phyloP scores from a whole-genome alignment of 345 rosid genomes.

The Cardamine occulta region DNA sequence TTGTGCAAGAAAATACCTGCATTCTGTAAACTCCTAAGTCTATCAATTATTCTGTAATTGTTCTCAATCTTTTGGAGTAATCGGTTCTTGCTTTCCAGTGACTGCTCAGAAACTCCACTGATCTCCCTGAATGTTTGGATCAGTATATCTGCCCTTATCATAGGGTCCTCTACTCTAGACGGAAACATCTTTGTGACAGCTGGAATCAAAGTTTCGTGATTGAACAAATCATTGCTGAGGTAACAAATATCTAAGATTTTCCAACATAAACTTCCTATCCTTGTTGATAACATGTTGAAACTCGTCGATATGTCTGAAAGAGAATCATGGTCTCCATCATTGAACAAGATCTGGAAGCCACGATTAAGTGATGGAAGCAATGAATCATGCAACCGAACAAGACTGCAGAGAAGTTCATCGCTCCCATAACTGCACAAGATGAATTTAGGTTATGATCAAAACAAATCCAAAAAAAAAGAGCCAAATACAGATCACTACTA shows the following conservation, averaged over 20 bases:
- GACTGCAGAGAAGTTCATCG: constrained; percentile 70
- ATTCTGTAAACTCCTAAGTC: constrained; percentile 66
- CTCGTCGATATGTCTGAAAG: constrained; percentile 55
- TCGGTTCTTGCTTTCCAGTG: constrained; percentile 52
- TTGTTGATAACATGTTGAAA: constrained; percentile 72
- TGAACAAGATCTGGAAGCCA: constrained; percentile 58
- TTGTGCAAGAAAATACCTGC: constrained; percentile 51
- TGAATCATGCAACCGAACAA: constrained; percentile 78
- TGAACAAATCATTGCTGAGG: constrained; percentile 59
- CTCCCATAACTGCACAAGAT: constrained; percentile 70
- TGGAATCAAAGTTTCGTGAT: constrained; percentile 51
- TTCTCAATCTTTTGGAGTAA: constrained; percentile 69
- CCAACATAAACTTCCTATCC: constrained; percentile 79
- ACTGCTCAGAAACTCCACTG: constrained; percentile 59
- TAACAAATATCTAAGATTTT: constrained; percentile 72
- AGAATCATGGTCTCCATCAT: constrained; percentile 54
- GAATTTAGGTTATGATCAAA: constrained; percentile 28
- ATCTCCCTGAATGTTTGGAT: constrained; percentile 82
- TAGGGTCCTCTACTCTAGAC: constrained; percentile 87
- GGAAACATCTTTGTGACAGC: constrained; percentile 78
- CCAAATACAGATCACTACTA: not conserved
- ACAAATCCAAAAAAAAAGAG: constrained; percentile 2
- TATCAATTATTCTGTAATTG: constrained; percentile 59
- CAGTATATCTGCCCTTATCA: constrained; percentile 81
- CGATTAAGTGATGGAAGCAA: constrained; percentile 76